These are phyloP conservation scores for Fusarium sororula DNA, from an alignment of 2,329 filamentous ascomycete species.

Conservation along the genomic window DNA sequence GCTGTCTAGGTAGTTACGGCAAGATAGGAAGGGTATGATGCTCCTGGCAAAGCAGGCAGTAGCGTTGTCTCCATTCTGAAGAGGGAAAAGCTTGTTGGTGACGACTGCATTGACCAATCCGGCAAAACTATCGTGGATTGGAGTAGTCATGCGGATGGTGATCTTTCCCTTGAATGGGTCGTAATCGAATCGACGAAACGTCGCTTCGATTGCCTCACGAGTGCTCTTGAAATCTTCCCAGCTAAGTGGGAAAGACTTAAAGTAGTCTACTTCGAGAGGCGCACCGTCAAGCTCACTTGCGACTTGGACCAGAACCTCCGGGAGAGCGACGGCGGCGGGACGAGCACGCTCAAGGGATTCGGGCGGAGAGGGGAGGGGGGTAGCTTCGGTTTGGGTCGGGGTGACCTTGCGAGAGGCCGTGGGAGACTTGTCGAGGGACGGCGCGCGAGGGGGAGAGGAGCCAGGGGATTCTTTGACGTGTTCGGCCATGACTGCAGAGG, in stretches of 20 bases:
- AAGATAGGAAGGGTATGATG: no score
- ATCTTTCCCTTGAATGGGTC: fast-evolving
- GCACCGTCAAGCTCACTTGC: fast-evolving
- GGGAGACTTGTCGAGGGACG: fast-evolving
- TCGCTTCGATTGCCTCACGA: fast-evolving
- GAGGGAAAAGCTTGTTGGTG: fast-evolving
- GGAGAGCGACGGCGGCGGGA: background rate
- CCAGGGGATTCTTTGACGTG: fast-evolving
- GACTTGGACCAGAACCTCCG: fast-evolving
- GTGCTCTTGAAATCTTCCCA: background rate
- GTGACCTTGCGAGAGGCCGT: background rate
- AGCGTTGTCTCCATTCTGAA: background rate
- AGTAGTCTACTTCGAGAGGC: fast-evolving
- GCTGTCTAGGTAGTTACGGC: no score
- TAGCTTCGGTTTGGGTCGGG: no score
- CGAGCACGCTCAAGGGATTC: fast-evolving
- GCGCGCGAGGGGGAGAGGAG: background rate
- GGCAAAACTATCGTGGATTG: background rate
- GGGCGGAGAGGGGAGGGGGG: background rate
- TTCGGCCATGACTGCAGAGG: background rate
- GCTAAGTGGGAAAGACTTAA: background rate
- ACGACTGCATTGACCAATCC: background rate
- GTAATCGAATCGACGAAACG: background rate
- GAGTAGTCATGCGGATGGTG: fast-evolving
- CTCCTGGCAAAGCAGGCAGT: no score